Evolutionary conservation across 2,329 filamentous ascomycete species (phyloP).

Genomic region (Aspergillus sclerotialis): DNA sequence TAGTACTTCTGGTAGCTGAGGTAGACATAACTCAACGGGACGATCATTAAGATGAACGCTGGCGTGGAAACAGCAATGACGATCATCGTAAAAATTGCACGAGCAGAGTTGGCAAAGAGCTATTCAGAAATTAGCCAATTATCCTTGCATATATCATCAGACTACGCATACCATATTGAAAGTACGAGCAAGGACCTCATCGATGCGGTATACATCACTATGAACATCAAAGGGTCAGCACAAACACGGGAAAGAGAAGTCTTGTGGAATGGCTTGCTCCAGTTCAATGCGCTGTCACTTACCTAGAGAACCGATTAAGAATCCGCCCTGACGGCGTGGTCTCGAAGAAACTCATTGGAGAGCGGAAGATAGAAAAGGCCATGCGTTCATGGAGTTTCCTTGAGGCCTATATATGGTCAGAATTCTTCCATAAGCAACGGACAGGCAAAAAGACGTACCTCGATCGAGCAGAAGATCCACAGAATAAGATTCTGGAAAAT

Average conservation of each 20-base stretch:
- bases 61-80: conserved; percentile 81
- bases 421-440: not conserved
- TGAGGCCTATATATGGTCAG: conserved; percentile 56
- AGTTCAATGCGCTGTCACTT: conserved; percentile 24
- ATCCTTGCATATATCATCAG: not conserved
- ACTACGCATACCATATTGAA: conserved; percentile 75
- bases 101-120: conserved; percentile 68
- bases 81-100: conserved; percentile 73
- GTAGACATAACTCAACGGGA: conserved; percentile 76
- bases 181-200: conserved; percentile 88
- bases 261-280: too few relatives aligned
- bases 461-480: conserved; percentile 99
- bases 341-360: conserved; percentile 98
- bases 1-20: conserved; percentile 96
- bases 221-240: conserved; percentile 2
- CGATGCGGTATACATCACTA: conserved; percentile 58
- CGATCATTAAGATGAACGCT: conserved; percentile 68
- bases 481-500: conserved; percentile 89
- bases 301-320: conserved; percentile 92
- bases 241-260: too few relatives aligned
- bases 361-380: conserved; percentile 94
- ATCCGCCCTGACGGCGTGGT: conserved; percentile 95
- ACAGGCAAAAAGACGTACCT: conserved; percentile 49
- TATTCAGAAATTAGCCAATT: conserved; percentile 14
- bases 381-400: conserved; percentile 95